Evolutionary conservation across 352 stramenopile genomes (phyloP).

Genomic region (Peronospora farinosa): DNA sequence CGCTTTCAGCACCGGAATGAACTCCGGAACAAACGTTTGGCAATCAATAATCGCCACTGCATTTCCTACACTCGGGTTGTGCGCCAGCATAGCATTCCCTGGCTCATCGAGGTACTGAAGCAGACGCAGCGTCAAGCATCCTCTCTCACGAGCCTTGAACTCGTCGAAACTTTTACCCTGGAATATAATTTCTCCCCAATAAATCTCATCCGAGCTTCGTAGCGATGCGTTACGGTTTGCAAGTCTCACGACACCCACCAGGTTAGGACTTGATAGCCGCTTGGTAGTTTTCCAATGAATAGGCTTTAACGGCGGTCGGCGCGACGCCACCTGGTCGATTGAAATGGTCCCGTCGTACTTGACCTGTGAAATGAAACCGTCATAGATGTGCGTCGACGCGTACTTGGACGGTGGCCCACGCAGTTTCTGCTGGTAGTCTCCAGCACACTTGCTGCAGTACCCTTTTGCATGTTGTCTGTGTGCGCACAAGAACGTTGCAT

Average conservation of each 20-base stretch:
- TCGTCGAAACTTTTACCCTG: conserved; percentile 68
- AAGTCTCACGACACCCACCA: conserved; percentile 75
- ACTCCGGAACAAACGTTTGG: conserved; percentile 83
- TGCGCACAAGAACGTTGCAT: conserved; percentile 57
- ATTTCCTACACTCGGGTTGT: conserved; percentile 45
- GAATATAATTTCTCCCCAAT: conserved; percentile 71
- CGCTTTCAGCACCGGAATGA: conserved; percentile 76
- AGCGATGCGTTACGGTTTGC: conserved; percentile 43
- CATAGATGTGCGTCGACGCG: conserved; percentile 82
- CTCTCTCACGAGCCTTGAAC: conserved; percentile 49
- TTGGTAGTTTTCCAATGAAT: conserved; percentile 85
- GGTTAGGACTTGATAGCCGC: conserved; percentile 55
- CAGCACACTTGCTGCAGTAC: conserved; percentile 53
- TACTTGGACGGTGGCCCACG: conserved; percentile 44
- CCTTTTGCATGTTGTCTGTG: conserved; percentile 49
- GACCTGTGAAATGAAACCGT: conserved; percentile 40
- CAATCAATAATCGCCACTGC: conserved; percentile 81
- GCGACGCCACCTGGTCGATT: conserved; percentile 49
- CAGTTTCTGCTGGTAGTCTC: conserved; percentile 41
- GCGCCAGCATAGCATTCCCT: conserved; percentile 42
- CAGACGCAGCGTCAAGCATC: conserved; percentile 60
- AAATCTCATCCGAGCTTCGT: conserved; percentile 44
- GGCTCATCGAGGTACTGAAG: conserved; percentile 64
- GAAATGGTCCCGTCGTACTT: conserved; percentile 62
- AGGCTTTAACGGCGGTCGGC: conserved; percentile 41